Conservation (phyloP, 192 early-diverging fungal species). For the Podila verticillata region DNA sequence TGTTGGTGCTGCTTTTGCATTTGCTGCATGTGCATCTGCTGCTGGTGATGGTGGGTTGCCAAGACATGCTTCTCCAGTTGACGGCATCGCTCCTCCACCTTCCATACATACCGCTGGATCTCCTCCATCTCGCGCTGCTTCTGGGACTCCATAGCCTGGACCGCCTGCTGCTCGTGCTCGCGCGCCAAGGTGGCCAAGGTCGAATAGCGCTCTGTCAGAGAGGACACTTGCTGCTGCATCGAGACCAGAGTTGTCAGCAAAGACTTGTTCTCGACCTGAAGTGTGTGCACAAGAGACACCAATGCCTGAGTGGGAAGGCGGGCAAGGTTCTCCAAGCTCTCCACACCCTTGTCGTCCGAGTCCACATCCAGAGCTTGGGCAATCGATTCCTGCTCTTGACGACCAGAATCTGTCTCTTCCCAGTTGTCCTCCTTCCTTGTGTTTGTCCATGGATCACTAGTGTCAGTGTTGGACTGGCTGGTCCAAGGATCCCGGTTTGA, state of each 20-base stretch:
- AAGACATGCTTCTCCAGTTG: conserved; percentile 48
- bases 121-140: conserved; percentile 64
- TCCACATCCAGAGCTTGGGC: conserved; percentile 4
- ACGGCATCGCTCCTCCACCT: conserved; percentile 44
- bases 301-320: conserved; percentile 37
- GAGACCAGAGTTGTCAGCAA: conserved; percentile 53
- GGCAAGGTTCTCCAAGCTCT: conserved; percentile 25
- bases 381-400: background rate
- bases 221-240: conserved; percentile 61
- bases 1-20: conserved; percentile 39
- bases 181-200: conserved; percentile 53
- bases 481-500: background rate
- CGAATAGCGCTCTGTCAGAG: conserved; percentile 53
- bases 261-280: conserved; percentile 57
- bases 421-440: background rate
- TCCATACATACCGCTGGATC: conserved; percentile 57
- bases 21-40: conserved; percentile 33
- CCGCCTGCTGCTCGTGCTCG: conserved; percentile 56
- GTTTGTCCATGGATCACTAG: background rate
- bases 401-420: background rate
- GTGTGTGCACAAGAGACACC: conserved; percentile 40
- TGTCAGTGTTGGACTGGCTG: background rate
- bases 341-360: conserved; percentile 13
- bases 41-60: conserved; percentile 20
- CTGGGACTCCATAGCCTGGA: conserved; percentile 53